Base-by-base conservation (phyloP, 129 eudicot genomes). In the Arctium minus region DNA sequence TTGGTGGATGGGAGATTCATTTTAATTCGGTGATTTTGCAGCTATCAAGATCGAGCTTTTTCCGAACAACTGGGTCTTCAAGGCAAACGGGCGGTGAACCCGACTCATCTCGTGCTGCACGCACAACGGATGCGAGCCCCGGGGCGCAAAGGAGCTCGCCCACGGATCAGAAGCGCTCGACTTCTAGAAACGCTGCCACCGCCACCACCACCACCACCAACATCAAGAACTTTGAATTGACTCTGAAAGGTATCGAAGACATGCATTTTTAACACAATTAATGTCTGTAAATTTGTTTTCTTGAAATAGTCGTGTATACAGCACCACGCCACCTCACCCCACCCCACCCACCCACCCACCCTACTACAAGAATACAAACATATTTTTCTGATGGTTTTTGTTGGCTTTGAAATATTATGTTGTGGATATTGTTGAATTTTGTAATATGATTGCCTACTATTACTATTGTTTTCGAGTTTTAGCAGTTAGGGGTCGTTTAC, bases 171-270 rank as follows among this genome's bases (percentile, higher is more conserved):
- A 88, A 87, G 65, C 89, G 86, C 15, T 44, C 88, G 0, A 73
- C 93, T 65, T 93, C 93, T 30, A 88, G 96, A 91, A 84, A 68
- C 22, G 81, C 85, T 74, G 65, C 85, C 3, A 6, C 29, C 17
- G 18, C 12, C 6, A 8, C 29, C 77, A 76, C 92, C n/a, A 90
- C 12, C 6, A 8, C 29, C 77, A 76, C 92, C n/a, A 90, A 88
- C 86, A 80, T 80, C 17, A 86, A 84, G 83, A 91, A 85, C 87
- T 84, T 92, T 62, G 98, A 90, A 36, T 87, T 94, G 5, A 83
- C 95, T 82, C 89, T 94, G 31, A 90, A 88, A 85, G 97, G 92
- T 2, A 89, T 94, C 6, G 91, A 94, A 70, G 88, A 91, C 81
- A 84, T 94, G 35, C 87, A 86, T 79, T 84, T 94, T 32, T 82